Base-by-base conservation (phyloP, 495 filamentous ascomycete species). In the Aspergillus ostianus region DNA sequence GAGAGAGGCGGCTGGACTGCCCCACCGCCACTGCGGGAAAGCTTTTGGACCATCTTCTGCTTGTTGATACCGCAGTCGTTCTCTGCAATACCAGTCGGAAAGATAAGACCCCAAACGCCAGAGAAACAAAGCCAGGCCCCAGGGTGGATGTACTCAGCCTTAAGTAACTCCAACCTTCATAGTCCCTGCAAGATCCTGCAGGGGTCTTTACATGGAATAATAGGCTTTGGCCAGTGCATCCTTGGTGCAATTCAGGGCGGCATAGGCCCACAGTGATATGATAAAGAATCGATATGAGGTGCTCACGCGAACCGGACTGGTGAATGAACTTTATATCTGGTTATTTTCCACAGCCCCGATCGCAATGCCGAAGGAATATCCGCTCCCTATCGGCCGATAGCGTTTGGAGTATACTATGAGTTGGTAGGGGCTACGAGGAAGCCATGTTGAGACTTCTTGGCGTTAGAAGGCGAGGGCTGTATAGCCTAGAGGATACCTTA, bases 1-100 rank as follows among this genome's bases (percentile, higher is more conserved):
- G 73, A 71, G 4, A 76, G 61, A 9, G 73, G 73, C 6, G 72
- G 73, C 27, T 71, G 63, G 6, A 58, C 49, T 15, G 49, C 21
- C 6, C 26, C 47, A 52, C 20, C 58, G 19, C 53, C 55, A 48
- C 21, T 36, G 9, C 57, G 52, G 18, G 45, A 15, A 8, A 18
- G 29, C 13, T 32, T n/a, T 6, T 57, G 46, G 2, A 10, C 27
- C 56, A 58, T 58, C 17, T 26, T n/a, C 15, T 47, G 2, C 9
- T 49, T 17, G 5, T 8, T 20, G 0, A 49, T 6, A 21, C n/a
- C n/a, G 23, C 30, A 17, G 1, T 1, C 19, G 0, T 21, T 17
- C 5, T 15, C 18, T 26, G 47, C 8, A 2, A 49, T 4, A 21
- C 13, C 6, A 48, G 46, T 18, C 13, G 23, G 23, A 49, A 49